Percentiles rank a stretch among this genome's conserved stretches.
phyloP scores from a whole-genome alignment of 139 green algal genomes.

The Tetradesmus obliquus region DNA sequence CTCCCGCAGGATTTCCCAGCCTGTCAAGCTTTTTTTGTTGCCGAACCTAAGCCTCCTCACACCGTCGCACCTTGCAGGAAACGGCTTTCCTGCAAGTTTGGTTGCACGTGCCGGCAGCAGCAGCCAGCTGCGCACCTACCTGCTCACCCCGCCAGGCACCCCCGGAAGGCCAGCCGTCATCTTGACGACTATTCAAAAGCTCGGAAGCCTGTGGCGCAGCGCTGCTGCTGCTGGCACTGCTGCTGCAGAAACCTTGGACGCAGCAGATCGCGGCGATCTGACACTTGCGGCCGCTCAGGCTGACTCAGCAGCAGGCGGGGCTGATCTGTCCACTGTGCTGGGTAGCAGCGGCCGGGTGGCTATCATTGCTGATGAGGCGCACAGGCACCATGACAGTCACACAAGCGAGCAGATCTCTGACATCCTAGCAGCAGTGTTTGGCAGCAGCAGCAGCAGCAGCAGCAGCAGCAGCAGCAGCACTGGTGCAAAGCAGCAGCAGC shows the following conservation, averaged over 20 bases:
- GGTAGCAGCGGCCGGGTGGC: conserved; percentile 48
- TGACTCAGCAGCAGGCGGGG: neutral
- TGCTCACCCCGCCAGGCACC: neutral
- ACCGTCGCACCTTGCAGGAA: neutral
- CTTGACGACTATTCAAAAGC: conserved; percentile 57
- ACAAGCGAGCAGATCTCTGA: conserved; percentile 50
- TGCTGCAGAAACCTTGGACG: neutral
- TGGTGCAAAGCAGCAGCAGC: neutral
- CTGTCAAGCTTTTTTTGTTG: too few species aligned
- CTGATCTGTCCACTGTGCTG: neutral
- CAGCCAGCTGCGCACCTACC: conserved; percentile 10
- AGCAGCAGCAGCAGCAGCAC: neutral
- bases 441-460: neutral
- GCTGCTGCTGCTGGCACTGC: neutral
- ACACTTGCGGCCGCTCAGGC: neutral
- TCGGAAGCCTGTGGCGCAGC: conserved; percentile 44
- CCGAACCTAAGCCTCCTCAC: too few species aligned
- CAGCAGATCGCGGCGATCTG: neutral
- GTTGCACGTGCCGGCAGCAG: conserved; percentile 35
- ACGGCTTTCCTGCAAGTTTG: neutral
- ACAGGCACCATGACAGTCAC: conserved; percentile 56
- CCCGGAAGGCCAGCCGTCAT: conserved; percentile 9
- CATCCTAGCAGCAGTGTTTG: conserved; percentile 41
- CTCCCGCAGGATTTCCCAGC: too few species aligned
- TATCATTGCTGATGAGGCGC: conserved; percentile 60